Percentiles rank a stretch among this genome's conserved stretches.
These are phyloP conservation scores for Leccinum broughii DNA, from an alignment of 768 basidiomycete genomes.

Conservation along the genomic window DNA sequence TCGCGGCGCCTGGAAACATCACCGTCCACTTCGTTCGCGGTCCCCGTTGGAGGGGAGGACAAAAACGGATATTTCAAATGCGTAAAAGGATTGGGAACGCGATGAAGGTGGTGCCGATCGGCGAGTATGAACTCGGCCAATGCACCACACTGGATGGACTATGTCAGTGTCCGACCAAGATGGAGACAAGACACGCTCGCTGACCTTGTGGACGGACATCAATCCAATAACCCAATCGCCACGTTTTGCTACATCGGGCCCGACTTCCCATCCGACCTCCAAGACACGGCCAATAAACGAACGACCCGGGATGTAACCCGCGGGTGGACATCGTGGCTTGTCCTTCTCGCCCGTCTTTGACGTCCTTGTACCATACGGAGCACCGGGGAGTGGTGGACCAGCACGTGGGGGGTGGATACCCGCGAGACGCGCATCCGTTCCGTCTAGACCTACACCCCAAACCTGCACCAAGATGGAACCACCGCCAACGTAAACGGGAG, in stretches of 20 bases:
- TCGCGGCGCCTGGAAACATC: slow-evolving; percentile 13
- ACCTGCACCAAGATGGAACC: slow-evolving; percentile 81
- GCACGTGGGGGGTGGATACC: slow-evolving; percentile 37
- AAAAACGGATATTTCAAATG: slow-evolving; percentile 31
- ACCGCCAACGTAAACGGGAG: slow-evolving; percentile 71
- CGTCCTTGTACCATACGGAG: slow-evolving; percentile 23
- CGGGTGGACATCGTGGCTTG: slow-evolving; percentile 30
- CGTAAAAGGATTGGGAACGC: slow-evolving; percentile 63
- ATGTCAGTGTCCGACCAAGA: slow-evolving; percentile 10
- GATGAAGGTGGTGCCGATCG: slow-evolving; percentile 75
- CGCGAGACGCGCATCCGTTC: slow-evolving; percentile 67
- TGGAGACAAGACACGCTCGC: slow-evolving; percentile 22
- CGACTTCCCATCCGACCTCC: slow-evolving; percentile 75
- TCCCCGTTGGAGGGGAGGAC: slow-evolving; percentile 15
- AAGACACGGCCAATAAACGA: slow-evolving; percentile 84
- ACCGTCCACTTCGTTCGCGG: slow-evolving; percentile 5
- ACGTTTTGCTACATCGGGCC: slow-evolving; percentile 50
- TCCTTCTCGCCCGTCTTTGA: slow-evolving; percentile 27
- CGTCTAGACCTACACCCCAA: slow-evolving; percentile 85
- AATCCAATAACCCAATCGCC: slow-evolving; percentile 90
- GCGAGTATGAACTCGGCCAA: slow-evolving; percentile 86
- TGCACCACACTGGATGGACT: slow-evolving; percentile 64
- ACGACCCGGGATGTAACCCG: slow-evolving; percentile 83
- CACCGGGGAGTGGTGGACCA: slow-evolving; percentile 15
- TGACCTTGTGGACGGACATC: slow-evolving; percentile 76